Evolutionary conservation across 768 basidiomycete species (phyloP).

Genomic region (Rhodosporidiobolus sp.): DNA sequence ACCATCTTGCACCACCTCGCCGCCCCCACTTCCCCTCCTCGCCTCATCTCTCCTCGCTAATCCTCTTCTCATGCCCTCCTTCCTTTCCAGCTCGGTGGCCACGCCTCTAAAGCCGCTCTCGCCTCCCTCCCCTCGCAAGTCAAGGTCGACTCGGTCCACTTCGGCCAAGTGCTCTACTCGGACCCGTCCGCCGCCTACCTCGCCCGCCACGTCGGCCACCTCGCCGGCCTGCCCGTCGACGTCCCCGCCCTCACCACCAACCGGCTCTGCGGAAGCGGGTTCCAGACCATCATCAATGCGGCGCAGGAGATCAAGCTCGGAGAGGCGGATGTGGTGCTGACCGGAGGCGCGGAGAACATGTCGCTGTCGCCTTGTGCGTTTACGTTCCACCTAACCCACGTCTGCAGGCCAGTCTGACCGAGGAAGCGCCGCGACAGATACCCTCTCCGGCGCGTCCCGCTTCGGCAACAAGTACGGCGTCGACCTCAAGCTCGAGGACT

Average conservation of each 20-base stretch:
- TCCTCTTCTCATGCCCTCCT: not conserved
- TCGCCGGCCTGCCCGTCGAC: constrained; percentile 47
- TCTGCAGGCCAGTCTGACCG: not conserved
- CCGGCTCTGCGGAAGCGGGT: constrained; percentile 51
- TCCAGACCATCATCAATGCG: constrained; percentile 51
- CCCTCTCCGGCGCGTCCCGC: constrained; percentile 47
- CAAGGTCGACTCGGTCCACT: constrained; percentile 51
- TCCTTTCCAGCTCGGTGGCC: constrained; percentile 47
- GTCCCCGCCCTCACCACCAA: constrained; percentile 51
- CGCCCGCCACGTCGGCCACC: constrained; percentile 51
- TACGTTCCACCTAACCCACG: not conserved
- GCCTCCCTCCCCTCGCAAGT: constrained; percentile 48
- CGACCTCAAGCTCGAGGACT: constrained; percentile 51
- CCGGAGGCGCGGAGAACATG: constrained; percentile 50
- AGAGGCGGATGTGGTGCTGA: constrained; percentile 50
- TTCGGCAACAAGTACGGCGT: constrained; percentile 51
- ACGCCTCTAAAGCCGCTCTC: constrained; percentile 51
- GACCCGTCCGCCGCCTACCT: constrained; percentile 51
- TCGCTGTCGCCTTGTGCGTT: constrained; percentile 37
- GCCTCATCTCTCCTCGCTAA: not conserved
- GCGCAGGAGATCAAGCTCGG: constrained; percentile 51
- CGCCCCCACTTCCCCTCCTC: not conserved
- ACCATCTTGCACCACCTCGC: not conserved
- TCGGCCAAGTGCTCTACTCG: constrained; percentile 49
- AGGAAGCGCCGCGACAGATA: constrained; percentile 30